Percentiles rank a stretch among this genome's conserved stretches.
phyloP scores from a whole-genome alignment of 768 basidiomycete species.

The Coprinopsis strossmayeri region DNA sequence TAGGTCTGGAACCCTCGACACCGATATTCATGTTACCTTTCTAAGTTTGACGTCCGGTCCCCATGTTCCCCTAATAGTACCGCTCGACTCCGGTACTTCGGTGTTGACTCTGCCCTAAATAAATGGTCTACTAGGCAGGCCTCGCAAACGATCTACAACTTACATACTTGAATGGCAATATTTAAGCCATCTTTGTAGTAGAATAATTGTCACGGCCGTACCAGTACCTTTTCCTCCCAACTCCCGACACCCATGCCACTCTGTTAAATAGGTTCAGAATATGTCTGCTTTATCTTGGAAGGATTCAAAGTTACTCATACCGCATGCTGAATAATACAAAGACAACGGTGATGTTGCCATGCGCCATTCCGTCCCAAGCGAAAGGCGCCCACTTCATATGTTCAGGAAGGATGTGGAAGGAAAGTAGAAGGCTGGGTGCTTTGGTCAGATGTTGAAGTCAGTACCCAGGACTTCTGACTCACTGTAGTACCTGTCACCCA shows the following conservation, averaged over 20 bases:
- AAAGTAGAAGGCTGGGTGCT: conserved; percentile 44
- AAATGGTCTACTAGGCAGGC: no score
- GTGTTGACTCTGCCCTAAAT: no score
- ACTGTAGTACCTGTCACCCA: conserved; percentile 13
- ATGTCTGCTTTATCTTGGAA: no score
- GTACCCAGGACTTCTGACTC: background rate
- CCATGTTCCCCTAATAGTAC: no score
- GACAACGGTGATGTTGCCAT: conserved; percentile 69
- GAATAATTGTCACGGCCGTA: conserved; percentile 15
- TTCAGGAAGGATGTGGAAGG: conserved; percentile 52
- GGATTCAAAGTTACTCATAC: conserved; percentile 26
- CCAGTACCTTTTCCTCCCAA: conserved; percentile 22
- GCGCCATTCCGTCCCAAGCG: conserved; percentile 66
- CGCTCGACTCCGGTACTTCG: no score
- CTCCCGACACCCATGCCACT: conserved; percentile 44
- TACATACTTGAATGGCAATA: background rate
- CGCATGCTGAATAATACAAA: conserved; percentile 49
- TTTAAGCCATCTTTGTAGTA: background rate
- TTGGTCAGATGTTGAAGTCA: background rate
- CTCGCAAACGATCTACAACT: background rate
- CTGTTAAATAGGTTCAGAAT: conserved; percentile 23
- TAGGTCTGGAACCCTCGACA: no score
- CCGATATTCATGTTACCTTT: no score
- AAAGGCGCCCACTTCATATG: conserved; percentile 42
- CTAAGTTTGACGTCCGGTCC: no score